Evolutionary conservation across 208 protist genomes (phyloP), one percentile per base, ranked within the genome.

Genomic region (Leishmania mexicana): DNA sequence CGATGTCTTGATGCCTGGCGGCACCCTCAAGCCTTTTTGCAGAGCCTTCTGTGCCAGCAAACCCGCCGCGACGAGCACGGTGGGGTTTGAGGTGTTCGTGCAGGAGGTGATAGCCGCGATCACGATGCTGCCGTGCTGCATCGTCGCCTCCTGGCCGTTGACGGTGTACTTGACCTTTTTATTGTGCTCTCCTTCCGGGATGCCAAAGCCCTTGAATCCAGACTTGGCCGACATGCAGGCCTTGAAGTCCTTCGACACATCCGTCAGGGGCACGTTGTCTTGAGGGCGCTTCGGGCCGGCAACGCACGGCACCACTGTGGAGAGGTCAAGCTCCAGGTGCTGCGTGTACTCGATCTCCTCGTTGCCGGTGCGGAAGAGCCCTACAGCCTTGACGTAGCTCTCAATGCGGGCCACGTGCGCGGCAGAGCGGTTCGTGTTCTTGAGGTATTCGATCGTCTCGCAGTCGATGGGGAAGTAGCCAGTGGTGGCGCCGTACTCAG

Each of bases 81-180:
- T 94, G 67, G 98, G 98, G 91, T 99, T 99, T 19, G 90, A 97
- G 13, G 98, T 99, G 89, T 99, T 99, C 31, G 98, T 99, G 87
- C 98, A 99, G 70, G 92, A 97, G 24, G 98, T 99, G 81, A 99
- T 99, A 70, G 98, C 92, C 13, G 98, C 97, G 88, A 99, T 99
- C 10, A 98, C 94, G 74, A 99, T 96, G 81, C 88, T 96, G 74
- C 98, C 98, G 86, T 99, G 96, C 71, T 88, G 89, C 87, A 99
- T 96, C 54, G 84, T 90, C 54, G 92, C 87, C 80, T 90, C 83
- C 83, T 97, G 49, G 53, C 95, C 97, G 77, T 97, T 81, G 72
- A 97, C 89, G 11, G 85, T 93, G 88, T 98, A 96, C 68, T 88
- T 92, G 62, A 92, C 90, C 79, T 81, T 89, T 80, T 96, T 97